Base-by-base conservation (phyloP, 164 flowering plant genomes). In the Cinnamomum micranthum region DNA sequence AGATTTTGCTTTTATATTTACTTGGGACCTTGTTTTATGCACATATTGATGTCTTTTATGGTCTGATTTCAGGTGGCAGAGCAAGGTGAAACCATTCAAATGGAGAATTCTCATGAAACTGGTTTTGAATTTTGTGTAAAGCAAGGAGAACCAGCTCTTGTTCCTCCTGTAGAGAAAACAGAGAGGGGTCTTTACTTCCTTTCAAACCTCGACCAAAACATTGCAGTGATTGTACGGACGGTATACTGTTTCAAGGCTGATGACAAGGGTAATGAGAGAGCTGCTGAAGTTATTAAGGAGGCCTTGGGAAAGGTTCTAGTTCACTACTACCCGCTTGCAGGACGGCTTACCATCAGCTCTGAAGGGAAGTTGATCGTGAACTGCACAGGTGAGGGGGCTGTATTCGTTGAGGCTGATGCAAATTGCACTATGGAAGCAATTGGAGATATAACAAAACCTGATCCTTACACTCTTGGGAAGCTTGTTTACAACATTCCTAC, bases 341-440 rank as follows among this genome's bases (percentile, higher is more conserved):
- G 98, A 60, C 73, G 95, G 76, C 78, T 94, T 1, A 86, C 89
- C 0, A 83, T 92, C 65, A 89, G 95, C 80, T 41, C 84, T 2
- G 95, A 88, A 62, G 93, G 89, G 58, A 94, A 92, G 86, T 85
- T 94, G 60, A 88, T 87, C 5, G 92, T 92, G 73, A 81, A 92
- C 62, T 92, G 97, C 78, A 91, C 88, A 0, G 93, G 89, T 1
- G 94, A 94, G 55, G 98, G 98, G 14, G 92, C 89, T 23, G 85
- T 91, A 68, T 87, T 94, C 31, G 95, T 92, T 6, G 97, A 89
- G 81, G 98, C 98, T 11, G 90, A 87, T 70, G 92, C 97, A 0
- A 72, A 87, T 69, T 89, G 90, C 74, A 31, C 41, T 0, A 76
- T 94, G 24, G 82, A 87, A 17, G 88, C 86, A 23, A 79, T 94